Evolutionary conservation across 495 filamentous ascomycete genomes (phyloP).

Genomic region (Aspergillus ellipticus): DNA sequence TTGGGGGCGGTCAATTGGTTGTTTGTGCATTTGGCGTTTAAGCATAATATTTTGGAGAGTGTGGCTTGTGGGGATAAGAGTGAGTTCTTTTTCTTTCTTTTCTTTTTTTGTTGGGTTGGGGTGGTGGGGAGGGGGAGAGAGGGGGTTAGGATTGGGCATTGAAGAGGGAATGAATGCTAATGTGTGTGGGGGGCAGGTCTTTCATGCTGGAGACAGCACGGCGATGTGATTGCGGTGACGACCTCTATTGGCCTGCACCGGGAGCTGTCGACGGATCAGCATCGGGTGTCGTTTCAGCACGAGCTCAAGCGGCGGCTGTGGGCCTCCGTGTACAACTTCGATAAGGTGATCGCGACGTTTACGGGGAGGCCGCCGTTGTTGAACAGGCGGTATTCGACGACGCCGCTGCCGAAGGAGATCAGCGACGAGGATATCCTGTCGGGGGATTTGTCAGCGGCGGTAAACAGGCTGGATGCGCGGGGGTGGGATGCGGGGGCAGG

Average conservation of each 20-base stretch:
- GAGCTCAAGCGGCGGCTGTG: constrained; percentile 3
- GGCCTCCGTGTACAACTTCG: constrained; percentile 2
- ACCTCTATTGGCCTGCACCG: constrained; percentile 5
- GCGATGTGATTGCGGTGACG: neutral
- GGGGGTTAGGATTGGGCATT: no score
- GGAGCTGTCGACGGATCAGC: neutral
- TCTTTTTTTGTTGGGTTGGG: no score
- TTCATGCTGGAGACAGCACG: constrained; percentile 2
- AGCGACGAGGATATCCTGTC: constrained; percentile 1
- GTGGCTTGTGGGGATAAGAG: neutral
- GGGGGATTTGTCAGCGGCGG: neutral
- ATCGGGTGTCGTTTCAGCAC: constrained; percentile 4
- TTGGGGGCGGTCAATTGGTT: neutral
- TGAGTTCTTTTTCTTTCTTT: neutral
- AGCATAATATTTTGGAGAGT: constrained; percentile 9
- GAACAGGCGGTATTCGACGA: constrained; percentile 3
- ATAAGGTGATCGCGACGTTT: constrained; percentile 4
- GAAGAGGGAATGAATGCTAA: neutral
- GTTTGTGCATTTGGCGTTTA: neutral
- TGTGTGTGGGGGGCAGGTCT: neutral
- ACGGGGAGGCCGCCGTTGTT: constrained; percentile 6
- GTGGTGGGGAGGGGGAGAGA: no score
- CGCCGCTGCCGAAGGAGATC: constrained; percentile 3
- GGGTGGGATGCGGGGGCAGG: constrained; percentile 1
- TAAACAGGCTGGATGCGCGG: neutral